Base-by-base conservation (phyloP, 2,329 filamentous ascomycete species). In the Neopestalotiopsis rosae region DNA sequence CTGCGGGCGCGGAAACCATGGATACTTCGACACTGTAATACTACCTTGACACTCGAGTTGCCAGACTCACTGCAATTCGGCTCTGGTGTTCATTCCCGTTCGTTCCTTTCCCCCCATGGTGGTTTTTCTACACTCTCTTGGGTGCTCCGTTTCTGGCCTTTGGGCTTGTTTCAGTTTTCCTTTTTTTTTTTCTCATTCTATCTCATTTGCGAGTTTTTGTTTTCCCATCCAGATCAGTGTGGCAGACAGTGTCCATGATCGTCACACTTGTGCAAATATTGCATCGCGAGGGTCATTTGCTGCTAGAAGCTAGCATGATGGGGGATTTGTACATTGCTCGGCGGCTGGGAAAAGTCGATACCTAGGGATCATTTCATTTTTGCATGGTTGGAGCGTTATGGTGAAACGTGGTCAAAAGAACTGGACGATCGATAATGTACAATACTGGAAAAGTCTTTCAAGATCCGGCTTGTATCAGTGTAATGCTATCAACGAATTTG, bases 361-460 rank as follows among this genome's bases (percentile, higher is more conserved):
- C 69, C 68, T 69, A 63, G 66, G 71, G 66, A 71, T 72, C 68
- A 69, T 75, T n/a, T 52, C 45, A n/a, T 52, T 52, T 75, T 68
- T 77, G 76, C 77, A 78, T 78, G 73, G 76, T 69, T 75, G 76
- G 76, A 78, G 75, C 76, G 73, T 75, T 74, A 72, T 63, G 72
- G 73, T 34, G 69, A 66, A 73, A 72, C 67, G 65, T 62, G 74
- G 73, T 71, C 70, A 72, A 72, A 49, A 45, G 32, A 71, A 61
- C 45, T 52, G 70, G 71, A 63, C 71, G 69, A 72, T 65, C 68
- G 66, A 71, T 69, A 66, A 75, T 77, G 77, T 78, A 78, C 75
- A 77, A 75, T 75, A 78, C 69, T 70, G 71, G 69, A 67, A 69
- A 71, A 70, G 61, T 68, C 20, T 68, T 59, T n/a, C 34, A 38